Evolutionary conservation across 2,329 filamentous ascomycete genomes (phyloP), one percentile per base, ranked within the genome.

Genomic region (Akanthomyces uredinophilus): DNA sequence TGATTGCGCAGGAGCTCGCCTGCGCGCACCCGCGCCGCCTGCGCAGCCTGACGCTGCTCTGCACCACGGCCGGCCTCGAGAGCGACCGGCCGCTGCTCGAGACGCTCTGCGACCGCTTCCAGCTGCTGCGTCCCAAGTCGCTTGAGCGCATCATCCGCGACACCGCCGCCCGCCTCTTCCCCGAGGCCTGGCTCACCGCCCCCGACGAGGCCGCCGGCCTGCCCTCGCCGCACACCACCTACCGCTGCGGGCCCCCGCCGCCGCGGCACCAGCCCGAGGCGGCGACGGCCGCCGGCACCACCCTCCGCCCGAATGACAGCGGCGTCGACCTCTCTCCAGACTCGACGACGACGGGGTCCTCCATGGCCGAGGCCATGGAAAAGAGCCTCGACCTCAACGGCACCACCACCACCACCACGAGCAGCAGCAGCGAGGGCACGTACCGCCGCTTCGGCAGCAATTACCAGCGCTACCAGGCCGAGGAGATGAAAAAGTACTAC

Each of bases 1-100:
- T 96, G 92, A 94, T 96, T 68, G 86, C 90, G 2, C 92, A 96
- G 74, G 92, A 96, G 76, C 70, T 96, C 4, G 85, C 82, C 24
- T 78, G 75, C 66, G 73, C 79, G n/a, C 74, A 78, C 35, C 85
- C 86, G 0, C 65, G 75, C 14, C 78, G 83, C 52, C 71, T 90
- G 59, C 75, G 77, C 27, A 84, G 81, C 18, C 75, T 91, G 20
- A 81, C 77, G 39, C 79, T 91, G 3, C 74, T 87, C 65, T 86
- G 82, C 72, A 90, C 87, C 2, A 83, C 86, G 1, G 82, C 86
- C 5, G 72, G 73, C 39, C 79, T 89, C 63, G 82, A 86, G 66
- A 86, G 86, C 74, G 86, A 85, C 29, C 81, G 79, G 52, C 75
- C 80, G n/a, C 87, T 86, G 65, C 64, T 83, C 60, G 84, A 90